phyloP scores from a whole-genome alignment of 352 stramenopile species.

The Globisporangium apiculatum region DNA sequence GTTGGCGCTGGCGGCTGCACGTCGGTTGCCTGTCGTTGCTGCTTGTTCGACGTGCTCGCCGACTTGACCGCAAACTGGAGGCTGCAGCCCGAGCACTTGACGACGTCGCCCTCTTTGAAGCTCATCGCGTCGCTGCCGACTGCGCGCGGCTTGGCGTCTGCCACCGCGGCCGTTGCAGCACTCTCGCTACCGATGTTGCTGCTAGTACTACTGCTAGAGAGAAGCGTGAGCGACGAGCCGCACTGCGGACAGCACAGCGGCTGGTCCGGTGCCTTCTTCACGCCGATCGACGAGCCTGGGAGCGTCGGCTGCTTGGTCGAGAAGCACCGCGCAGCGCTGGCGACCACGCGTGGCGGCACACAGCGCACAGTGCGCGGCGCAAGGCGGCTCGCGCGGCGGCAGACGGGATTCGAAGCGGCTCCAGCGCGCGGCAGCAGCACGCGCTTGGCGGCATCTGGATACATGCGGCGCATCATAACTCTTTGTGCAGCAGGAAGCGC shows the following conservation, averaged over 20 bases:
- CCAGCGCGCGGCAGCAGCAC: not conserved
- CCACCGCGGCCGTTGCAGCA: too few relatives aligned
- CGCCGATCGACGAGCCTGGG: slow-evolving; percentile 5
- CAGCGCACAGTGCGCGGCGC: not conserved
- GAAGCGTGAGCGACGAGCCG: slow-evolving; percentile 40
- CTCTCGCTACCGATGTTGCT: not conserved
- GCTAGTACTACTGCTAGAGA: slow-evolving; percentile 22
- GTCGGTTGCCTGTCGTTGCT: not conserved
- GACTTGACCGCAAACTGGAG: slow-evolving; percentile 69
- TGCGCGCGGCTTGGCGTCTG: not conserved
- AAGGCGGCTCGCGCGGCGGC: not conserved
- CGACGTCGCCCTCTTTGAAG: slow-evolving; percentile 74
- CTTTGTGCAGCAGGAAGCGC: too few relatives aligned
- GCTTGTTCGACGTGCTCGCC: slow-evolving; percentile 10
- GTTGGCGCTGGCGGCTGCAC: slow-evolving; percentile 16
- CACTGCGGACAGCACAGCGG: slow-evolving; percentile 64
- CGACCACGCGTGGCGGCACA: not conserved
- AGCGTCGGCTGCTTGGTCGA: slow-evolving; percentile 1
- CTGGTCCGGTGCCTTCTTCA: slow-evolving; percentile 14
- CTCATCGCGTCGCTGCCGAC: slow-evolving; percentile 3
- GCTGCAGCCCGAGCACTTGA: slow-evolving; percentile 68
- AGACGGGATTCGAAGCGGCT: not conserved
- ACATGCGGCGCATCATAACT: not conserved
- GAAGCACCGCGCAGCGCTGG: not conserved
- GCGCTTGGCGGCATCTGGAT: not conserved